These are phyloP conservation scores for Gossypium longicalyx DNA, from an alignment of 345 rosid genomes.

Conservation along the genomic window DNA sequence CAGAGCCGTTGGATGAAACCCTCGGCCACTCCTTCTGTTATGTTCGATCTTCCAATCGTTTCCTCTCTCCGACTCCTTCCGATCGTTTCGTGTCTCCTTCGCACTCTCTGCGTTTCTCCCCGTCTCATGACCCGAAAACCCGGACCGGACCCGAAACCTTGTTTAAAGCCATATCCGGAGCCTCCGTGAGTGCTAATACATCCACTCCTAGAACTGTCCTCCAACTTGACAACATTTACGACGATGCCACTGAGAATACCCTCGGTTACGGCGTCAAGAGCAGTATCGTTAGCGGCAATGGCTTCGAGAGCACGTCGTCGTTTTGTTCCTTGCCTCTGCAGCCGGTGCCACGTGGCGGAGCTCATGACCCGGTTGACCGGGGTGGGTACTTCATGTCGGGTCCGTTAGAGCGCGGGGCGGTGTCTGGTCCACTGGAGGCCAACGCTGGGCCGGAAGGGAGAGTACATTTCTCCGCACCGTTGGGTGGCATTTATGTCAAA, in stretches of 20 bases:
- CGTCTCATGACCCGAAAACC: conserved; percentile 43
- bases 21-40: conserved; percentile 95
- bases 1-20: conserved; percentile 85
- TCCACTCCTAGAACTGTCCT: conserved; percentile 78
- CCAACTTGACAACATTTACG: conserved; percentile 66
- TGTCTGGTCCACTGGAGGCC: conserved; percentile 80
- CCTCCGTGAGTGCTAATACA: conserved; percentile 81
- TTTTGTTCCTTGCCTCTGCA: conserved; percentile 80
- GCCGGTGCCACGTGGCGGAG: conserved; percentile 70
- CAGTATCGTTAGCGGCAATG: conserved; percentile 54
- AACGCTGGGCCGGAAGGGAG: conserved; percentile 43
- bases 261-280: conserved; percentile 47
- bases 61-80: conserved; percentile 74
- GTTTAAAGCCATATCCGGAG: conserved; percentile 87
- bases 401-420: conserved; percentile 75
- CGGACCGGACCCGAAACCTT: conserved; percentile 55
- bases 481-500: conserved; percentile 57
- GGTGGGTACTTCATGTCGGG: conserved; percentile 84
- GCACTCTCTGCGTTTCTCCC: conserved; percentile 84
- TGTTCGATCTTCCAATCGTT: conserved; percentile 87
- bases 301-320: conserved; percentile 89
- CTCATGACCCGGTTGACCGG: conserved; percentile 34
- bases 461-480: conserved; percentile 86
- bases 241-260: conserved; percentile 68
- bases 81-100: conserved; percentile 89